Evolutionary conservation across 2,329 filamentous ascomycete genomes (phyloP), one percentile per base, ranked within the genome.

Genomic region (Aspergillus caelatus): DNA sequence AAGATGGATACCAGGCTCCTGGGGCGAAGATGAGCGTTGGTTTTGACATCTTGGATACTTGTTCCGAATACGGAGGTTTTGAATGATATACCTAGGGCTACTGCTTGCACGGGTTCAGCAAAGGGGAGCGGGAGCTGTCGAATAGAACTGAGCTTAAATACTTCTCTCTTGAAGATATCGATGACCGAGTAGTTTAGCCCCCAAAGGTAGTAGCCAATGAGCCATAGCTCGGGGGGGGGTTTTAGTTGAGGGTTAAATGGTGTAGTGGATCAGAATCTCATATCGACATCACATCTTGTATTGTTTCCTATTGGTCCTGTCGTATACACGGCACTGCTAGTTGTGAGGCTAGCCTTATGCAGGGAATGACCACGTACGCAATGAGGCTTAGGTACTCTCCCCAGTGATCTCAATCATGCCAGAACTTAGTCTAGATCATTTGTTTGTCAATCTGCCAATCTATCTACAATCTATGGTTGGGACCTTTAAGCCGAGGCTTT

Each of bases 1-100:
- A 71, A 32, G 70, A 57, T 9, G 74, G 73, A 63, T 73, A 75
- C 74, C 74, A 76, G 52, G 74, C 74, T 30, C 74, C 74, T 3
- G 74, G 72, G 32, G 67, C 65, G 60, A 76, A 70, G 62, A 76
- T 69, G 7, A 76, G 63, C 34, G 69, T 71, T 6, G 73, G 72
- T 45, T 74, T 74, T 26, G 32, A 14, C 59, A 61, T 61, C 19
- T 11, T 59, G 3, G 9, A n/a, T 41, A 12, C 7, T 19, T 19
- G 7, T 41, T 41, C 39, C 8, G 2, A 8, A 9, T 41, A 41
- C 3, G 19, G 16, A n/a, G 39, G 8, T n/a, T 41, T 14, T 8
- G 3, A 41, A 41, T n/a, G 39, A n/a, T 10, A 41, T 41, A 26
- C 23, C 23, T 26, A 41, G 39, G 19, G 7, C 16, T 41, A 41